These are phyloP conservation scores for Mesotaenium endlicherianum DNA, from an alignment of 139 green algal genomes.

Conservation along the genomic window DNA sequence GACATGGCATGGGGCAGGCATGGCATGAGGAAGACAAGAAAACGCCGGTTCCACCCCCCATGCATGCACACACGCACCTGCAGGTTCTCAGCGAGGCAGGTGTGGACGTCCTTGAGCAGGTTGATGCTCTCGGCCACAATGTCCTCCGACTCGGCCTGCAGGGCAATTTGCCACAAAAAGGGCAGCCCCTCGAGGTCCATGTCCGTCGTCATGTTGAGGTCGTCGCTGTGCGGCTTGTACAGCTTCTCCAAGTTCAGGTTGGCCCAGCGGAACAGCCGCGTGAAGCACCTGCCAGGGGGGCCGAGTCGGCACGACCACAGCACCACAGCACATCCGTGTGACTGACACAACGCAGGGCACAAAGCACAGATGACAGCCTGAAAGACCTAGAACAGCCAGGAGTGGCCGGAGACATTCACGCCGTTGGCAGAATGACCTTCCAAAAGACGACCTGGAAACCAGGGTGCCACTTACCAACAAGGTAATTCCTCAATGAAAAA, in stretches of 20 bases:
- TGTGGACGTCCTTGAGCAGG: slow-evolving; percentile 24
- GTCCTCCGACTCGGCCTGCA: slow-evolving; percentile 2
- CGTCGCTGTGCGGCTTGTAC: not conserved
- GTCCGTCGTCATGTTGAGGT: slow-evolving; percentile 15
- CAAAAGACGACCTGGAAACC: no score
- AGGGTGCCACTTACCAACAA: no score
- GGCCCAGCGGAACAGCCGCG: slow-evolving; percentile 19
- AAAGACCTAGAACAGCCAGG: no score
- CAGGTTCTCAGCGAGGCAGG: slow-evolving; percentile 15
- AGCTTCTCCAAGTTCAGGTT: slow-evolving; percentile 31
- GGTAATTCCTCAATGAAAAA: no score
- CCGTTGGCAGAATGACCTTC: no score
- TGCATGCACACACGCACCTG: no score
- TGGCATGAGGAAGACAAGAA: not conserved
- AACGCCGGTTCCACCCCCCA: no score
- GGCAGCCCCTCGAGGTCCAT: slow-evolving; percentile 16
- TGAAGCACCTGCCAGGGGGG: slow-evolving; percentile 23
- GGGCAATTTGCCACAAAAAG: slow-evolving; percentile 35
- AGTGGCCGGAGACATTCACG: no score
- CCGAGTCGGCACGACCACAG: no score
- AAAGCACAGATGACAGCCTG: not conserved
- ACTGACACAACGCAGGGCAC: slow-evolving; percentile 1
- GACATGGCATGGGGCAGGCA: no score
- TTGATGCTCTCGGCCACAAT: slow-evolving; percentile 34
- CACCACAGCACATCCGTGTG: no score